A percentile compares a stretch with the other conserved stretches of the same genome.
These are phyloP conservation scores for Plicaturopsis crispa DNA, from an alignment of 768 basidiomycete genomes.

Conservation along the genomic window DNA sequence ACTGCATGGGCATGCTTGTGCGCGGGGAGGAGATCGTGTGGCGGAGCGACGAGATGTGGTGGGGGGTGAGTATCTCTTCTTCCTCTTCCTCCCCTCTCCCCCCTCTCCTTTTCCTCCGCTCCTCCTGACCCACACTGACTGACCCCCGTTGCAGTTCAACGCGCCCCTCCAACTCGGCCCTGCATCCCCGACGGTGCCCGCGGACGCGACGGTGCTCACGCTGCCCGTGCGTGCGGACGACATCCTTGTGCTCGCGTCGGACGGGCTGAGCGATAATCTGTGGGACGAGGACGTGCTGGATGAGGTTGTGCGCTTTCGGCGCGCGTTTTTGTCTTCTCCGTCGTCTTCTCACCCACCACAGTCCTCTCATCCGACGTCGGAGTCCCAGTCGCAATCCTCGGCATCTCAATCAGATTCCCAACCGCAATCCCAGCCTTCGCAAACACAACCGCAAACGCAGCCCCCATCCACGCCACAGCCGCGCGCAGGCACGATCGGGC, in stretches of 20 bases:
- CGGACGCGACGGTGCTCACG: conserved; percentile 61
- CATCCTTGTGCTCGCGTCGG: conserved; percentile 74
- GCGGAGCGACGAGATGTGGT: conserved; percentile 93
- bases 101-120: no score
- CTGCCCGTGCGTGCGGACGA: conserved; percentile 66
- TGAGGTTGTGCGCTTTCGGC: conserved; percentile 59
- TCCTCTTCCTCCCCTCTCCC: conserved; percentile 1
- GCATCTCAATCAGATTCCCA: conserved; percentile 3
- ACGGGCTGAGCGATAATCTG: conserved; percentile 80
- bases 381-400: neutral
- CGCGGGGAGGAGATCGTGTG: conserved; percentile 74
- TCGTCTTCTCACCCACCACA: neutral
- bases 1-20: conserved; percentile 84
- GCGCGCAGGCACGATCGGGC: conserved; percentile 24
- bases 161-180: conserved; percentile 62
- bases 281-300: conserved; percentile 88
- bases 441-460: conserved; percentile 2
- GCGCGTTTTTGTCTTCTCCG: conserved; percentile 20
- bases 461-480: conserved; percentile 4
- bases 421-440: conserved; percentile 3
- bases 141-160: conserved; percentile 36
- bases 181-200: conserved; percentile 50
- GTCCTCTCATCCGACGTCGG: neutral
- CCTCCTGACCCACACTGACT: no score
- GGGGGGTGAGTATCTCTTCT: conserved; percentile 45